A percentile compares a stretch with the other conserved stretches of the same genome.
Conservation (phyloP, 495 filamentous ascomycete genomes). For the Glarea lozoyensis region DNA sequence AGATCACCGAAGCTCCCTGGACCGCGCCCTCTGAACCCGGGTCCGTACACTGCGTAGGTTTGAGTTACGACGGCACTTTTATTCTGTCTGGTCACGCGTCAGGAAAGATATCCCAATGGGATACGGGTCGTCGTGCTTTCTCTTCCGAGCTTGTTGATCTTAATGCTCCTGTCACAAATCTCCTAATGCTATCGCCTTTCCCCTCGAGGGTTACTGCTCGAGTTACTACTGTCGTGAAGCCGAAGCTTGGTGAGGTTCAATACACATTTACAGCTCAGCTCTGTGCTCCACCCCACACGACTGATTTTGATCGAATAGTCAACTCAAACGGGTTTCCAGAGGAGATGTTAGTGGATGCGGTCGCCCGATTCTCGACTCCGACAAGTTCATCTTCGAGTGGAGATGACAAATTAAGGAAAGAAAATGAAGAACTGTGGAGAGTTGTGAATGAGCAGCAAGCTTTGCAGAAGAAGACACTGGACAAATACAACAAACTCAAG, state of each 20-base stretch:
- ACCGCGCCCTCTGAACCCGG: constrained; percentile 52
- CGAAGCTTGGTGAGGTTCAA: constrained; percentile 51
- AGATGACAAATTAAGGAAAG: constrained; percentile 34
- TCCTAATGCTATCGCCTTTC: constrained; percentile 60
- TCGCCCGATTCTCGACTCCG: constrained; percentile 27
- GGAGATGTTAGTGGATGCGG: constrained; percentile 27
- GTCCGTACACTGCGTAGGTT: constrained; percentile 48
- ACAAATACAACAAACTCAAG: constrained; percentile 29
- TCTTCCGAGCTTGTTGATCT: constrained; percentile 54
- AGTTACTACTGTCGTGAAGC: constrained; percentile 60
- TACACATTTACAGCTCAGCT: constrained; percentile 66
- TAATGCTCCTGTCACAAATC: constrained; percentile 70
- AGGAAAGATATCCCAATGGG: constrained; percentile 75
- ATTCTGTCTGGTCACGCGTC: constrained; percentile 73
- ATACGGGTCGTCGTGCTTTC: constrained; percentile 57
- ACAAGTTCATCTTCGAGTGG: constrained; percentile 16
- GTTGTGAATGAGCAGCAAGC: constrained; percentile 39
- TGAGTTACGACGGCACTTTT: constrained; percentile 76
- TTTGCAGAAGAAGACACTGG: constrained; percentile 37
- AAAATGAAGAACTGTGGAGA: constrained; percentile 43
- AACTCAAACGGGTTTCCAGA: constrained; percentile 12
- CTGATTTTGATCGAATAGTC: constrained; percentile 7
- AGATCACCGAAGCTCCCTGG: constrained; percentile 50
- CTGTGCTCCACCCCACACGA: constrained; percentile 23
- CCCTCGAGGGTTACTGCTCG: constrained; percentile 35